Evolutionary conservation across 225 moss, liverwort and hornwort species (phyloP), one percentile per base, ranked within the genome.

Genomic region (Sphagnum tenellum): DNA sequence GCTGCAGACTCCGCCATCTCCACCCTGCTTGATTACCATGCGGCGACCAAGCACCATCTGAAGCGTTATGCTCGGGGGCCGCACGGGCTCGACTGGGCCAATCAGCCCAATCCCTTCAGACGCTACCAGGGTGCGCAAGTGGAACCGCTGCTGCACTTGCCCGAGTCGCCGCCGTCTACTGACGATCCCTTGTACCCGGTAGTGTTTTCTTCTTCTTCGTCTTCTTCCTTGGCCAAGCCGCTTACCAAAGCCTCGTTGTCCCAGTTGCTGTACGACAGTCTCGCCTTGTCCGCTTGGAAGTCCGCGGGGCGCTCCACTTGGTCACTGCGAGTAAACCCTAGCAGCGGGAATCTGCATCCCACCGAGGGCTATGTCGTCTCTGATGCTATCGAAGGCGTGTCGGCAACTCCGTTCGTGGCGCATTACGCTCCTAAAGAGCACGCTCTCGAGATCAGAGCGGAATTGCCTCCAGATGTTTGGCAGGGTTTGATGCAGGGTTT

Each of bases 201-300:
- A 9, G 62, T 85, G 45, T 83, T 82, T n/a, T 67, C 62, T 49
- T 81, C 77, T 14, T 49, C 60, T 29, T 49, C 63, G 14, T 81
- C 77, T 14, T 49, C 60, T 29, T 49, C 63, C 12, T 68, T 77
- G 46, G 49, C 67, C 57, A 67, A 69, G 47, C 57, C 55, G 0
- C 59, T 87, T 3, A 70, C 85, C 4, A 59, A 56, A 48, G 46
- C 56, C 45, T 70, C 81, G 8, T 74, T 92, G 4, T 85, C 89
- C 4, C 85, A 85, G 71, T 64, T 92, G 57, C 72, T 92, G 14
- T 89, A 78, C 6, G 89, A 92, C 29, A 89, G 89, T 64, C 73
- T 92, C 45, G 87, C 89, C n/a, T 60, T 92, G 47, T 92, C 92
- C 4, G 89, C 92, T 12, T 92, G 92, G 92, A 92, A 92, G 73